A percentile compares a stretch with the other conserved stretches of the same genome.
phyloP scores from a whole-genome alignment of 2,329 filamentous ascomycete species.

The Pseudovirgaria hyperparasitica region DNA sequence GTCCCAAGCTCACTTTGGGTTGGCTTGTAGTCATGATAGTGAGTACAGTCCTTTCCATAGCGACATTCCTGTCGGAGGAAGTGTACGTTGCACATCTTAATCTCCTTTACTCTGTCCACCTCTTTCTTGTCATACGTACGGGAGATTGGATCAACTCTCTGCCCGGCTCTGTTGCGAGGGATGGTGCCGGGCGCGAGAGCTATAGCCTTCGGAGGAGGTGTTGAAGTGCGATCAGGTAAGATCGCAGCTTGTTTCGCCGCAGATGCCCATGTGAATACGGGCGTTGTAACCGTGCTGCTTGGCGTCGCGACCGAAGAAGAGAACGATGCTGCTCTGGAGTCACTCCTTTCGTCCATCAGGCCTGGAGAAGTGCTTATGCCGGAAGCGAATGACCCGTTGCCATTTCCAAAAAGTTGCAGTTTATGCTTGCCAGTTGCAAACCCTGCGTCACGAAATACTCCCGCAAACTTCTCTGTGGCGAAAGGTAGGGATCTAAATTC shows the following conservation, averaged over 20 bases:
- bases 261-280: constrained; percentile 3
- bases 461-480: constrained; percentile 35
- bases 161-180: constrained; percentile 44
- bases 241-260: constrained; percentile 21
- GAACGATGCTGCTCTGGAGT: too few species aligned
- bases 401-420: too few species aligned
- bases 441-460: constrained; percentile 42
- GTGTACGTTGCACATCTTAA: constrained; percentile 51
- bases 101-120: constrained; percentile 45
- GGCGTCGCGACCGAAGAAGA: neutral
- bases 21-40: constrained; percentile 41
- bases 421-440: too few species aligned
- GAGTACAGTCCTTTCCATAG: constrained; percentile 40
- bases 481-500: constrained; percentile 40
- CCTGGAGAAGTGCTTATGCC: too few species aligned
- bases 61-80: constrained; percentile 47
- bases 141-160: constrained; percentile 43
- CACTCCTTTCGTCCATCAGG: too few species aligned
- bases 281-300: constrained; percentile 8
- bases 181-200: constrained; percentile 26
- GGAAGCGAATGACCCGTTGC: too few species aligned
- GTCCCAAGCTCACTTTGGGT: constrained; percentile 39
- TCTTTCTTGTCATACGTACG: constrained; percentile 41
- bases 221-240: constrained; percentile 19
- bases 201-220: constrained; percentile 8